Conservation (phyloP, 2,329 filamentous ascomycete species). For the Neoarthrinium moseri region DNA sequence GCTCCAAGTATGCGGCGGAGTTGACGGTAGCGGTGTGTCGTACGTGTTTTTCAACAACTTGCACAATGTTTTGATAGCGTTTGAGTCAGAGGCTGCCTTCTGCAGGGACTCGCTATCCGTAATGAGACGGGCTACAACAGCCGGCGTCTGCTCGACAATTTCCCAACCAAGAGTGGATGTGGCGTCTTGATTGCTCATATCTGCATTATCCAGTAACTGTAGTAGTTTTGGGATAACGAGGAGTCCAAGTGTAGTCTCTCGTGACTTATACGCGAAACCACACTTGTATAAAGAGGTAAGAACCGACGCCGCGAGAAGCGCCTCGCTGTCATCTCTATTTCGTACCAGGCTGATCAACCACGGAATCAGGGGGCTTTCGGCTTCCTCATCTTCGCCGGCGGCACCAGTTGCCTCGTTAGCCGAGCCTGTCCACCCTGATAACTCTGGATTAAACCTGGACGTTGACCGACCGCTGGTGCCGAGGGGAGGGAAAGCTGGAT, state of each 20-base stretch:
- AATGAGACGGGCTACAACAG: conserved; percentile 75
- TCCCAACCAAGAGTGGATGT: conserved; percentile 18
- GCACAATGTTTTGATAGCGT: conserved; percentile 44
- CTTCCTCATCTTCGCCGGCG: conserved; percentile 49
- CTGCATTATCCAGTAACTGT: conserved; percentile 58
- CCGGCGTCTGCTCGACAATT: conserved; percentile 70
- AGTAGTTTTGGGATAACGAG: conserved; percentile 71
- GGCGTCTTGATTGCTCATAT: conserved; percentile 32
- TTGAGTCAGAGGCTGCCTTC: conserved; percentile 72
- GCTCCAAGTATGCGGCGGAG: conserved; percentile 36
- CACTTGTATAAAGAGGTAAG: conserved; percentile 69
- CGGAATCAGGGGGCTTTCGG: conserved; percentile 69
- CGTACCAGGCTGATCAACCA: conserved; percentile 70
- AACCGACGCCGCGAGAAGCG: conserved; percentile 68
- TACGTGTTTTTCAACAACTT: conserved; percentile 52
- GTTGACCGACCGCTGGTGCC: conserved; percentile 33
- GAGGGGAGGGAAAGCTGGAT: conserved; percentile 54
- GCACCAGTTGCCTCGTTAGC: conserved; percentile 21
- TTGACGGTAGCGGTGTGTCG: conserved; percentile 36
- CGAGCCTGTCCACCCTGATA: too few species aligned
- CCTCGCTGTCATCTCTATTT: conserved; percentile 53
- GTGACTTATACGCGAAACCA: conserved; percentile 61
- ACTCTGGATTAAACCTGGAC: conserved; percentile 25
- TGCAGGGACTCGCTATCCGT: conserved; percentile 78
- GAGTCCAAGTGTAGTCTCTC: conserved; percentile 63